Conservation (phyloP, 2,329 filamentous ascomycete species). For the Aureobasidium sp. region DNA sequence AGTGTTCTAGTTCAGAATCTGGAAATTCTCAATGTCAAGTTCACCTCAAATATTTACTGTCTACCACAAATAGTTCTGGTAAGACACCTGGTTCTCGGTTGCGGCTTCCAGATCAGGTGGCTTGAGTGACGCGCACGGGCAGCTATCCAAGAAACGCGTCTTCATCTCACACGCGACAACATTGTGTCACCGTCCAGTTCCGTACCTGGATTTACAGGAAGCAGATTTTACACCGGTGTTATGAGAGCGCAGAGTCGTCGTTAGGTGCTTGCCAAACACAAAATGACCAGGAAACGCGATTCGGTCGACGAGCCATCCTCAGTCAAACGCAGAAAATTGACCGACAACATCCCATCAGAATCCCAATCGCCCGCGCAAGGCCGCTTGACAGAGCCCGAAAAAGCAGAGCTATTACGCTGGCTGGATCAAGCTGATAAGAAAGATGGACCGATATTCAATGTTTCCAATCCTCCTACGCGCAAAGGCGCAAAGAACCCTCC, state of each 20-base stretch:
- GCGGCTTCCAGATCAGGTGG: not conserved
- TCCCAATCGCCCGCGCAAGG: not conserved
- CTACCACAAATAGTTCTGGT: no score
- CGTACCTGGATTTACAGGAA: not conserved
- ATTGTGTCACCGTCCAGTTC: not conserved
- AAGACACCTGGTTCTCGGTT: not conserved
- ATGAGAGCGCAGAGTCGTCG: not conserved
- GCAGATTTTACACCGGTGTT: not conserved
- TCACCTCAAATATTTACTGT: not conserved
- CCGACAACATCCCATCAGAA: not conserved
- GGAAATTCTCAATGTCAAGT: not conserved
- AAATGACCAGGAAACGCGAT: not conserved
- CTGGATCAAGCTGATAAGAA: constrained; percentile 5
- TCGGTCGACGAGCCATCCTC: constrained; percentile 7
- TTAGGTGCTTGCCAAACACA: not conserved
- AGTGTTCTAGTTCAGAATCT: not conserved
- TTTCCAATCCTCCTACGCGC: not conserved
- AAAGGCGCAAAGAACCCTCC: not conserved
- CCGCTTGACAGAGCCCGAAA: not conserved
- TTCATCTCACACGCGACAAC: not conserved
- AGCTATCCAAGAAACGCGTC: not conserved
- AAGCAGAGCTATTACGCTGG: not conserved
- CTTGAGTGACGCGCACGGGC: not conserved
- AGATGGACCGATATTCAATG: not conserved
- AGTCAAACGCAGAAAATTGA: constrained; percentile 2